These are phyloP conservation scores for Quillaja saponaria DNA, from an alignment of 306 rosid genomes.

Conservation along the genomic window DNA sequence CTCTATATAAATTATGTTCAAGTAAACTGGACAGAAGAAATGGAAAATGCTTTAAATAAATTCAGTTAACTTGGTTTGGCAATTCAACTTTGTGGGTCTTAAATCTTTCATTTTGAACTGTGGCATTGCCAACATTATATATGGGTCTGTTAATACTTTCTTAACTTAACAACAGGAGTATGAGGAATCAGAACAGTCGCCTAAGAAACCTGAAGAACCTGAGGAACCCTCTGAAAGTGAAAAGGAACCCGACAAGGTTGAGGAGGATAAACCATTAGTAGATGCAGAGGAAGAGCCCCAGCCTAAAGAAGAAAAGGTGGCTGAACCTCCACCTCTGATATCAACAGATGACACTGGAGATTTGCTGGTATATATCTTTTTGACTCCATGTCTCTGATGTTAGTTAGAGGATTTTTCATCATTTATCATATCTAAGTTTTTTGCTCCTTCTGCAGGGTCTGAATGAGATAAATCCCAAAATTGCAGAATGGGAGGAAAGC, in stretches of 20 bases:
- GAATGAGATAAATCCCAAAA: constrained; percentile 65
- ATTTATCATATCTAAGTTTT: background rate
- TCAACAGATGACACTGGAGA: constrained; percentile 57
- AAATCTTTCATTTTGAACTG: too few species aligned
- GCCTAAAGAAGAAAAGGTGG: constrained; percentile 45
- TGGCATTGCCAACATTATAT: too few species aligned
- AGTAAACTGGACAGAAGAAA: too few species aligned
- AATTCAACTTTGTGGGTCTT: too few species aligned
- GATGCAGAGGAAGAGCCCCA: constrained; percentile 43
- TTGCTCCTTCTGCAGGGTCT: constrained; percentile 58
- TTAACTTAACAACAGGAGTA: constrained; percentile 45
- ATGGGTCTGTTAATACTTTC: too few species aligned
- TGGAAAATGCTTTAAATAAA: too few species aligned
- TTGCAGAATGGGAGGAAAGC: constrained; percentile 71
- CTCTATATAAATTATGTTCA: too few species aligned
- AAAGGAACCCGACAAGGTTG: constrained; percentile 40
- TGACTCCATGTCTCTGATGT: constrained; percentile 19
- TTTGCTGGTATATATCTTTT: constrained; percentile 56
- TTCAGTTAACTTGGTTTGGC: too few species aligned
- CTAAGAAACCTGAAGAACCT: constrained; percentile 43
- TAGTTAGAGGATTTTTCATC: constrained; percentile 7
- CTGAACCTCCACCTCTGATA: constrained; percentile 65
- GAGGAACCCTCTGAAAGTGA: constrained; percentile 47
- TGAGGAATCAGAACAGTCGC: constrained; percentile 38
- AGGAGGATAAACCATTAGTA: constrained; percentile 35